Conservation (phyloP, 2,329 filamentous ascomycete genomes). For the Venturia aucupariae region DNA sequence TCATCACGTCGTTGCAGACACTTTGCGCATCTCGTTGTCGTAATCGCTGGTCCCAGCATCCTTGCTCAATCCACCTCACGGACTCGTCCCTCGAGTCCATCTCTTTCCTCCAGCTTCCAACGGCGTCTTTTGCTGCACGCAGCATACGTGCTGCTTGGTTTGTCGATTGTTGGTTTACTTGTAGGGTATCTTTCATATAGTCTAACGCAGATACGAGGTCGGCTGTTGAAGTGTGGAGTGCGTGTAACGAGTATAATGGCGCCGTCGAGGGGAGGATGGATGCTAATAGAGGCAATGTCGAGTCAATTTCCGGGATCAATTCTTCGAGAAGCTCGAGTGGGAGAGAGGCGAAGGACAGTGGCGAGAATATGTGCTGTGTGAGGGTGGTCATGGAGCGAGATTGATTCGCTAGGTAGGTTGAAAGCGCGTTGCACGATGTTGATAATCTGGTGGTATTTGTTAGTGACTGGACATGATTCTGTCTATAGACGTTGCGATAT, state of each 20-base stretch:
- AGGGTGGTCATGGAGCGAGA: slow-evolving; percentile 66
- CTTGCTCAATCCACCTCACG: slow-evolving; percentile 67
- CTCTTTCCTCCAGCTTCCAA: slow-evolving; percentile 76
- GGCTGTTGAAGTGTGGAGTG: slow-evolving; percentile 55
- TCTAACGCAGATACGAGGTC: slow-evolving; percentile 73
- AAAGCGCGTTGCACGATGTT: slow-evolving; percentile 64
- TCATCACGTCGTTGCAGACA: slow-evolving; percentile 79
- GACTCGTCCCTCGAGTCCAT: slow-evolving; percentile 76
- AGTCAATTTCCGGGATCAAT: slow-evolving; percentile 57
- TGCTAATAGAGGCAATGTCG: slow-evolving; percentile 58
- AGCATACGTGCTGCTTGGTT: slow-evolving; percentile 71
- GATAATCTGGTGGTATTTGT: slow-evolving; percentile 48
- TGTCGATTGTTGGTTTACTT: slow-evolving; percentile 87
- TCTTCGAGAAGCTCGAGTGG: slow-evolving; percentile 58
- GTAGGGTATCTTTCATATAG: slow-evolving; percentile 79
- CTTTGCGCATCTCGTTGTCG: slow-evolving; percentile 69
- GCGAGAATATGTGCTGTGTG: slow-evolving; percentile 61
- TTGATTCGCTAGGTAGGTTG: slow-evolving; percentile 66
- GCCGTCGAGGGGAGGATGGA: slow-evolving; percentile 30
- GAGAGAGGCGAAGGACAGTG: slow-evolving; percentile 52
- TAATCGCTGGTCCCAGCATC: slow-evolving; percentile 74
- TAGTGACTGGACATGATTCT: background rate
- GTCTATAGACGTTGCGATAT: slow-evolving; percentile 19
- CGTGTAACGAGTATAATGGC: slow-evolving; percentile 57
- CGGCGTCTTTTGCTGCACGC: slow-evolving; percentile 72